phyloP scores from a whole-genome alignment of 345 rosid species.

The Eucalyptus tenuipes region DNA sequence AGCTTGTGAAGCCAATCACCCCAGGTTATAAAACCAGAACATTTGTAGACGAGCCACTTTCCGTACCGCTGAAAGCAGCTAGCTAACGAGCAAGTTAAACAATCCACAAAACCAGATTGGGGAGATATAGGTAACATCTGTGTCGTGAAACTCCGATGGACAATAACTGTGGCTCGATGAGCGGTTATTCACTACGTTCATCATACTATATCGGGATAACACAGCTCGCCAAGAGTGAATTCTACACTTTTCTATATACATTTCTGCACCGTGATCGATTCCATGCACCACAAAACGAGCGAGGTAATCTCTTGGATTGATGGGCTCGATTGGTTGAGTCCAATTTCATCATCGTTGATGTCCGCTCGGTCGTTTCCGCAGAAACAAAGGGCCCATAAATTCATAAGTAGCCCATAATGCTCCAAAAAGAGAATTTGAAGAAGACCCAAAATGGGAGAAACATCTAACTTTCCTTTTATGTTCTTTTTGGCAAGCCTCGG shows the following conservation, averaged over 20 bases:
- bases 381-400: neutral
- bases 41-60: neutral
- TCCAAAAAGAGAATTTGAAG: neutral
- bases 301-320: neutral
- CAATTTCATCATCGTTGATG: neutral
- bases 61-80: neutral
- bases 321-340: neutral
- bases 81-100: neutral
- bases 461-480: neutral
- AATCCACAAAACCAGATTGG: neutral
- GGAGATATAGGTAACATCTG: neutral
- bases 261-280: neutral
- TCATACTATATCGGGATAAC: neutral
- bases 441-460: neutral
- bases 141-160: neutral
- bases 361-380: neutral
- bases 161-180: neutral
- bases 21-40: neutral
- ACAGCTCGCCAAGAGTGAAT: neutral
- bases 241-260: neutral
- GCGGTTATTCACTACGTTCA: neutral
- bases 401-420: neutral
- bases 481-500: neutral
- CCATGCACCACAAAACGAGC: neutral
- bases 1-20: neutral